phyloP scores from a whole-genome alignment of 75 land plant species.

The Sequoia sempervirens region DNA sequence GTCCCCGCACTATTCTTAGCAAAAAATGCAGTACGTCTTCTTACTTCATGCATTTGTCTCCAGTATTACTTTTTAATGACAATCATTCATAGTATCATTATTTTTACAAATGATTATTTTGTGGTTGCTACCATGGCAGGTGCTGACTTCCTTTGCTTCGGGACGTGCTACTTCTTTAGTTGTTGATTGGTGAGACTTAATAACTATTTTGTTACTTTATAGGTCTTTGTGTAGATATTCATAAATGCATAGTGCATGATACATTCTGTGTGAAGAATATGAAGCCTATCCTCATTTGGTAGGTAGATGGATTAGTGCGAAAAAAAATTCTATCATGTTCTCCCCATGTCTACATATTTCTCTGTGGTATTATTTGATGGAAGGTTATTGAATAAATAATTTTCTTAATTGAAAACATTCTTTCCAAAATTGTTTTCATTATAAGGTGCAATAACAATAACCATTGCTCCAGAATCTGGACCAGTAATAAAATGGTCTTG shows the following conservation, averaged over 20 bases:
- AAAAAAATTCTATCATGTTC: too few relatives aligned
- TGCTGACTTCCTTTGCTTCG: slow-evolving; percentile 92
- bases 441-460: neutral
- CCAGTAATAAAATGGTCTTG: neutral
- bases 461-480: neutral
- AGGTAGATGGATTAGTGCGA: too few relatives aligned
- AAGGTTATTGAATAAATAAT: neutral
- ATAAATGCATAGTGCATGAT: neutral
- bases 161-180: slow-evolving; percentile 94
- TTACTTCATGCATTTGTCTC: neutral
- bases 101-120: neutral
- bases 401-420: neutral
- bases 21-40: slow-evolving; percentile 84
- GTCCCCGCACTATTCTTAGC: slow-evolving; percentile 95
- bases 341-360: too few relatives aligned
- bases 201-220: neutral
- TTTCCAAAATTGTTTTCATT: neutral
- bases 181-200: slow-evolving; percentile 70
- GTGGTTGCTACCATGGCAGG: slow-evolving; percentile 35
- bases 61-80: neutral
- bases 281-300: neutral
- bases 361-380: neutral
- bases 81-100: neutral
- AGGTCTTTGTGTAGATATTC: neutral
- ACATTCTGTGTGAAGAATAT: neutral